Base-by-base conservation (phyloP, 345 rosid genomes). In the Mallotus nudiflorus region DNA sequence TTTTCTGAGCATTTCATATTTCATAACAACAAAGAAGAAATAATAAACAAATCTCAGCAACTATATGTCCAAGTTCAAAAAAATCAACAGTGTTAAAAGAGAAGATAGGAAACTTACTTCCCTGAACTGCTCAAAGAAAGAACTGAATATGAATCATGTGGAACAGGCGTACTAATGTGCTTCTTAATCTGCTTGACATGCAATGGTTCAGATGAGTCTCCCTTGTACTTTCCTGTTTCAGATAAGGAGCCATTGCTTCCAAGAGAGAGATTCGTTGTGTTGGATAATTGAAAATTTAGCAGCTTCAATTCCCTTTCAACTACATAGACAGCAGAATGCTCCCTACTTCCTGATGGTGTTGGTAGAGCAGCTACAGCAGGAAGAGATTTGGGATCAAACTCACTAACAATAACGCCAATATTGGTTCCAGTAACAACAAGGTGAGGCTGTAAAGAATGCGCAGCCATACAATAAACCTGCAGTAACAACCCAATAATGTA, bases 381-480 rank as follows among this genome's bases (percentile, higher is more conserved):
- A 79, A 95, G 87, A 74, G 98, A 89, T 71, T 82, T 90, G 72
- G 94, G 76, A 88, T 95, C 99, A 85, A 95, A 95, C 74, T 95
- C 99, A 45, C 97, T 85, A 77, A 95, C 77, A 79, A 95, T 92
- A 76, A 95, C 84, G 82, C 99, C 99, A 77, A 90, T 77, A 78
- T 88, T 95, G 73, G 98, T 92, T 73, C 99, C 99, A 67, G 96
- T 85, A 65, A 92, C 99, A 57, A 95, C 98, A 58, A 95, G 96
- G 79, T 95, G 98, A 67, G 99, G 99, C 85, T 95, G 99, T 56
- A 95, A 84, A 71, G 94, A 85, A 88, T 95, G 99, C 66, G 97
- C 97, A 70, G 87, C 98, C 98, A 95, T 95, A 77, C 98, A 92
- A 79, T 90, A 92, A 61, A 92, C 98, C 99, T 95, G 84, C 77